phyloP scores from a whole-genome alignment of 441 rosid species.

The Bocquillonia castaneifolia region DNA sequence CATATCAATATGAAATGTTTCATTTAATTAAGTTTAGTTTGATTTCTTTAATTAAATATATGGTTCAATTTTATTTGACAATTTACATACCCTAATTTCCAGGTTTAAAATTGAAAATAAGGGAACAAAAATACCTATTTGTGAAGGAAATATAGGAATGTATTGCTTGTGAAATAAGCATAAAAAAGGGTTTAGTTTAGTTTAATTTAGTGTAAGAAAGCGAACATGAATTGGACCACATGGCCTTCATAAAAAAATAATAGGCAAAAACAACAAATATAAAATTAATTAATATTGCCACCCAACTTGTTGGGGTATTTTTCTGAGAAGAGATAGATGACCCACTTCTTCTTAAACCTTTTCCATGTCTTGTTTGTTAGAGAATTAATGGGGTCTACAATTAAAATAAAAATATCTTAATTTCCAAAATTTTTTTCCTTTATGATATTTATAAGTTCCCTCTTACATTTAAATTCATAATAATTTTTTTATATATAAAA shows the following conservation, averaged over 20 bases:
- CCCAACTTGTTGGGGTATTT: slow-evolving; percentile 69
- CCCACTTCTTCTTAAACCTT: slow-evolving; percentile 35
- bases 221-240: slow-evolving; percentile 66
- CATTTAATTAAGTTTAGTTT: no score
- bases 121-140: not conserved
- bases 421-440: not conserved
- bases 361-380: slow-evolving; percentile 45
- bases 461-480: not conserved
- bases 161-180: slow-evolving; percentile 41
- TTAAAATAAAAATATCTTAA: slow-evolving; percentile 4
- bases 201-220: slow-evolving; percentile 31
- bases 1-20: no score
- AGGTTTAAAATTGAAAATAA: not conserved
- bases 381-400: slow-evolving; percentile 36
- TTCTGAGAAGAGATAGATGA: slow-evolving; percentile 43
- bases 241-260: slow-evolving; percentile 29
- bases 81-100: no score
- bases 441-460: not conserved
- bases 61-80: not conserved
- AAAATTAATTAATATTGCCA: slow-evolving; percentile 37
- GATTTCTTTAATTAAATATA: no score
- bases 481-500: not conserved
- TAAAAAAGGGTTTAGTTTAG: slow-evolving; percentile 24
- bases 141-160: slow-evolving; percentile 8
- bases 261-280: slow-evolving; percentile 23